These are phyloP conservation scores for Yamadazyma philogaea DNA, from an alignment of 805 yeast species.

Conservation along the genomic window DNA sequence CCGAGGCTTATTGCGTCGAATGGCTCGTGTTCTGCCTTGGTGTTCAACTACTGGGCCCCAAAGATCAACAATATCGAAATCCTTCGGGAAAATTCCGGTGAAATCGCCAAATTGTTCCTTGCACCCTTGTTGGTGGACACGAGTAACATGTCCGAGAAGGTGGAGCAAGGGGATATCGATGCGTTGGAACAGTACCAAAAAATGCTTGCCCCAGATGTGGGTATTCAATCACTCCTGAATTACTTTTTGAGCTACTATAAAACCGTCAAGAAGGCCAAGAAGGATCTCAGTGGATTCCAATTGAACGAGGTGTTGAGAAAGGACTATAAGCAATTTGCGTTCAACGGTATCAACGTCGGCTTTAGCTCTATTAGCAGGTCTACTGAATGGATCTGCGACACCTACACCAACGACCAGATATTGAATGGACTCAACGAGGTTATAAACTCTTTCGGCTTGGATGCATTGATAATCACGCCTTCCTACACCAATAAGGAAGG, in stretches of 20 bases:
- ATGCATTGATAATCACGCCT: constrained; percentile 34
- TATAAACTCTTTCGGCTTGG: constrained; percentile 21
- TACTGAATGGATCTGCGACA: constrained; percentile 47
- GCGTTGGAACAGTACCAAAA: constrained; percentile 41
- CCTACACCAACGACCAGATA: constrained; percentile 23
- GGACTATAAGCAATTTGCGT: constrained; percentile 76
- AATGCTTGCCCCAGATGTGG: constrained; percentile 12
- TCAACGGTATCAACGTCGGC: constrained; percentile 51
- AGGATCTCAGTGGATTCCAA: constrained; percentile 58
- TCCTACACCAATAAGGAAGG: constrained; percentile 35
- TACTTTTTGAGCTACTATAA: constrained; percentile 17
- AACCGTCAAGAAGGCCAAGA: constrained; percentile 48
- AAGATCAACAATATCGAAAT: constrained; percentile 14
- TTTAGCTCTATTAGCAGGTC: constrained; percentile 73
- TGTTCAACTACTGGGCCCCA: constrained; percentile 58
- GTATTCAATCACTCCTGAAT: constrained; percentile 1
- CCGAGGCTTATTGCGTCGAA: constrained; percentile 62
- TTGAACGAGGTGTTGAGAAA: constrained; percentile 65
- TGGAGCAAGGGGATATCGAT: constrained; percentile 54
- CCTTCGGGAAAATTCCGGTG: constrained; percentile 22
- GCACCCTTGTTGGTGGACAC: constrained; percentile 82
- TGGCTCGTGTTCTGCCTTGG: constrained; percentile 81
- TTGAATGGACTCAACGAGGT: constrained; percentile 20
- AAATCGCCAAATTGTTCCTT: constrained; percentile 46
- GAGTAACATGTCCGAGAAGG: constrained; percentile 58